These are phyloP conservation scores for Calocybe indica DNA, from an alignment of 768 basidiomycete species.

Conservation along the genomic window DNA sequence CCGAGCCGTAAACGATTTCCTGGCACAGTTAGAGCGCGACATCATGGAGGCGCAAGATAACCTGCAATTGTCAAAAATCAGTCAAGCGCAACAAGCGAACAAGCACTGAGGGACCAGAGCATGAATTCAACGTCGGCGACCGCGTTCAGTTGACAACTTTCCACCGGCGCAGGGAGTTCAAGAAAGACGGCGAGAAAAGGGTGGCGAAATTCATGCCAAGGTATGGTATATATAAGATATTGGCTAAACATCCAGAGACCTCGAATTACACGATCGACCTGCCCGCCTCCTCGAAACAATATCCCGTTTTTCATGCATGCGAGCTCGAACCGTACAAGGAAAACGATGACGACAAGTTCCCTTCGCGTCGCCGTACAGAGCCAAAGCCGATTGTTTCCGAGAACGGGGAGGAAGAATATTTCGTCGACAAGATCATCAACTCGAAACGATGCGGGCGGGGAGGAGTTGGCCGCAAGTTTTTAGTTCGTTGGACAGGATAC, in stretches of 20 bases:
- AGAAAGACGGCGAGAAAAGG: conserved; percentile 8
- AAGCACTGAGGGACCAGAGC: background rate
- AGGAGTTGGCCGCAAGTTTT: conserved; percentile 10
- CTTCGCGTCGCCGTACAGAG: conserved; percentile 9
- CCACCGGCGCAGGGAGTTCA: conserved; percentile 15
- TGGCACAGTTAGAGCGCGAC: background rate
- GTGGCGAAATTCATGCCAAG: conserved; percentile 33
- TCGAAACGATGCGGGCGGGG: conserved; percentile 11
- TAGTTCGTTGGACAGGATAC: conserved; percentile 24
- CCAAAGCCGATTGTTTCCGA: conserved; percentile 15
- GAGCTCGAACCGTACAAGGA: conserved; percentile 15
- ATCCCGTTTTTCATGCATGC: conserved; percentile 26
- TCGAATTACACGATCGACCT: conserved; percentile 19
- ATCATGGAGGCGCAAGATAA: background rate
- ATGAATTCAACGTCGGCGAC: conserved; percentile 6
- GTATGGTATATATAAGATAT: conserved; percentile 18
- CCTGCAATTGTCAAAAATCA: background rate
- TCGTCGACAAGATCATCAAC: conserved; percentile 20
- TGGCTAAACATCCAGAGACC: conserved; percentile 7
- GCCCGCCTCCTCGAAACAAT: conserved; percentile 10
- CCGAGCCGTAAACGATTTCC: background rate
- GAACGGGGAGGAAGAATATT: conserved; percentile 17
- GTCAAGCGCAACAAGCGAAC: background rate
- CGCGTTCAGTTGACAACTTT: conserved; percentile 23
- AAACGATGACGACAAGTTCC: conserved; percentile 26